phyloP scores from a whole-genome alignment of 495 filamentous ascomycete genomes.

The Xylaria flabelliformis region DNA sequence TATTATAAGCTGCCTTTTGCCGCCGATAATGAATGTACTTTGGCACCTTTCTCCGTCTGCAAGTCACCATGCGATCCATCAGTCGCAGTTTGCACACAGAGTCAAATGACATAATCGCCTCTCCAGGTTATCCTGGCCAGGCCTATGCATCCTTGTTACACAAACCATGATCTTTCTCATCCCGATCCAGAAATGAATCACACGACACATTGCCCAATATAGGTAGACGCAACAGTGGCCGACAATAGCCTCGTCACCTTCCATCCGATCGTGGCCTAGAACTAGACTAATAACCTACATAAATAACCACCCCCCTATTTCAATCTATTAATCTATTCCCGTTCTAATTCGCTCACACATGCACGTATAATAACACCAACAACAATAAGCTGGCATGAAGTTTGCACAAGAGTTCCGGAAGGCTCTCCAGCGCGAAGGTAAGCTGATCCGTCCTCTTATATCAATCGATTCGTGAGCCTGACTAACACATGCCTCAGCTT shows the following conservation, averaged over 20 bases:
- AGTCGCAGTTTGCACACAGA: not conserved
- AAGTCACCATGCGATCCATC: not conserved
- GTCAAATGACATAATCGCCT: slow-evolving; percentile 12
- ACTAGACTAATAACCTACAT: not conserved
- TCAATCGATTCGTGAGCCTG: not conserved
- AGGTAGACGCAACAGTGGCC: slow-evolving; percentile 8
- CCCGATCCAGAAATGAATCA: slow-evolving; percentile 14
- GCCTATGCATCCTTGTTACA: not conserved
- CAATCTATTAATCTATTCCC: not conserved
- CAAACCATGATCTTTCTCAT: not conserved
- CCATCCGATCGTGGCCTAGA: not conserved
- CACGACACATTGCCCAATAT: slow-evolving; percentile 6
- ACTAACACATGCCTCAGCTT: slow-evolving; percentile 40
- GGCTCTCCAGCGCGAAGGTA: slow-evolving; percentile 59
- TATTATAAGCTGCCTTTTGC: not conserved
- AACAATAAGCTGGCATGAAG: slow-evolving; percentile 61
- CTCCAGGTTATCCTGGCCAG: not conserved
- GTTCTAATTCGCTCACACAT: not conserved
- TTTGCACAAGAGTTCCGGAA: slow-evolving; percentile 73
- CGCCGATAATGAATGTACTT: not conserved
- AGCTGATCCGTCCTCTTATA: not conserved
- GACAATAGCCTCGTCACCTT: not conserved
- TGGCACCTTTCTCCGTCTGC: not conserved
- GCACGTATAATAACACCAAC: not conserved
- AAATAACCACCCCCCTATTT: not conserved